Percentiles rank a stretch among this genome's conserved stretches.
These are phyloP conservation scores for Gastrodia elata DNA, from an alignment of 106 monocot genomes.

Conservation along the genomic window DNA sequence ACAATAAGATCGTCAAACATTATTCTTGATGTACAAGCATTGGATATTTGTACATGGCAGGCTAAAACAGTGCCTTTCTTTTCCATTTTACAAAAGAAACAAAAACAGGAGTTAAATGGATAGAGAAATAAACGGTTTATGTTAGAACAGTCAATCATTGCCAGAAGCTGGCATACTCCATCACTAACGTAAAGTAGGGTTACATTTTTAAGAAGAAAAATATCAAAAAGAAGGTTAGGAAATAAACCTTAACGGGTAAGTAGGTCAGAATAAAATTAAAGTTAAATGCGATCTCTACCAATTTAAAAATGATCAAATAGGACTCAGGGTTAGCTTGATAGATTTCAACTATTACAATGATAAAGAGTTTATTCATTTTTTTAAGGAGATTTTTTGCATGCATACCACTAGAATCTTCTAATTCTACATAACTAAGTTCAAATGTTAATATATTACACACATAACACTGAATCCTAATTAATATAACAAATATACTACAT, in stretches of 20 bases:
- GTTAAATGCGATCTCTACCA: neutral
- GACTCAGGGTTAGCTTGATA: neutral
- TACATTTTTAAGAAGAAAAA: neutral
- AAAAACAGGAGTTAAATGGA: neutral
- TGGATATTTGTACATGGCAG: neutral
- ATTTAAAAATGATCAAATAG: neutral
- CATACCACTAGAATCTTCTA: too few species aligned
- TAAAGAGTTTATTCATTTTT: too few species aligned
- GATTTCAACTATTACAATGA: neutral
- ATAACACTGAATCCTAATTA: too few species aligned
- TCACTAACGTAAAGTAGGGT: neutral
- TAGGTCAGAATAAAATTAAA: neutral
- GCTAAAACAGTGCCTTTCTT: neutral
- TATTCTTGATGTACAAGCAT: neutral
- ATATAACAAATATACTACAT: too few species aligned
- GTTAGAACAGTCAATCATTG: neutral
- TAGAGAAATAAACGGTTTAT: neutral
- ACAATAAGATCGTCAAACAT: neutral
- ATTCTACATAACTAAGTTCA: too few species aligned
- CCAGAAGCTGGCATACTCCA: neutral
- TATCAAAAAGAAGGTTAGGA: neutral
- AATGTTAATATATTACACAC: too few species aligned
- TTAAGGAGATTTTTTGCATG: too few species aligned
- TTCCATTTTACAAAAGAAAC: neutral
- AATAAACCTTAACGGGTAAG: neutral